Evolutionary conservation across 192 early-diverging fungal genomes (phyloP), one percentile per base, ranked within the genome.

Genomic region (Backusella mclennaniae): DNA sequence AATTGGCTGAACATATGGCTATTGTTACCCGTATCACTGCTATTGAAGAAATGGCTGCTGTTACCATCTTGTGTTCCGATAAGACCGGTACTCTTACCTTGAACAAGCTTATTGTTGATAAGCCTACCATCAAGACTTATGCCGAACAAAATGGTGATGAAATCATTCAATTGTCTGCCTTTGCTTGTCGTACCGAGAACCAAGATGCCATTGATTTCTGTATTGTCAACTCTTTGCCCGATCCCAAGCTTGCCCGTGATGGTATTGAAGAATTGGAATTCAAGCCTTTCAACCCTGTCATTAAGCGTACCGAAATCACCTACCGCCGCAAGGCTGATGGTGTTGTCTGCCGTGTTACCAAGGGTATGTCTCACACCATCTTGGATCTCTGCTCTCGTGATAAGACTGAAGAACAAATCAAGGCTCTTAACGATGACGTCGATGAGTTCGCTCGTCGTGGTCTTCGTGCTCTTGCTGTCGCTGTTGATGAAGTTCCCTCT

Each of bases 61-160:
- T 93, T 35, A 91, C 90, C 78, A 91, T 92, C 77, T 92, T 96
- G 77, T 95, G 93, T 89, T 94, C 94, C 35, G 95, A 96, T 87
- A 97, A 97, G 89, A 97, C 95, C 69, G 95, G 95, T 80, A 96
- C 95, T 36, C 85, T 96, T 41, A 97, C 96, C 29, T 80, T 95
- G 29, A 96, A 96, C 89, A 89, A 93, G 84, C 84, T 92, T 35
- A 91, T 87, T 79, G 89, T 93, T 78, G 89, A 89, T 82, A 83
- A 84, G 66, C 79, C 88, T 80, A 87, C 90, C 76, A 85, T 93
- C 83, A 90, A 86, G 84, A 82, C 86, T 82, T 93, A 93, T 82
- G 90, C 90, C 41, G 89, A 89, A 68, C 76, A 88, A 77, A 76
- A 80, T 68, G 79, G 80, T 31, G 91, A 93, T 56, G 81, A 89